Evolutionary conservation across 108 stramenopile genomes (phyloP), one percentile per base, ranked within the genome.

Genomic region (Phaeodactylum tricornutum): DNA sequence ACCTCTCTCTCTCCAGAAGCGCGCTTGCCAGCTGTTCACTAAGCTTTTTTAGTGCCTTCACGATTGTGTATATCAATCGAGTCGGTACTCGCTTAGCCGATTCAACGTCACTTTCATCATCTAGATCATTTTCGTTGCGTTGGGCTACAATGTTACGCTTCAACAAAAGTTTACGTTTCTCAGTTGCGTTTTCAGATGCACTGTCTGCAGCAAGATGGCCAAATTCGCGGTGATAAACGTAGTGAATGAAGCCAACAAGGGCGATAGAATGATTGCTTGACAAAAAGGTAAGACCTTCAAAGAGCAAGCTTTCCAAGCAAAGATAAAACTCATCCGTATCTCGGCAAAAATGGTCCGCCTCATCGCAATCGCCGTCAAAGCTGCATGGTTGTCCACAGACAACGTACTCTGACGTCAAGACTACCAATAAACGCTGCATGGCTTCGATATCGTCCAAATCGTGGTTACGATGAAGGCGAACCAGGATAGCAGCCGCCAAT

Each of bases 341-440:
- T 30, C 58, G 46, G 24, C 53, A 51, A n/a, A n/a, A 16, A 9
- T 37, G 21, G 20, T 47, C 31, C n/a, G 16, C 16, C 16, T 38
- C 38, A 6, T 36, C 55, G 39, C 35, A 26, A 29, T 57, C 50
- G 29, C 66, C 60, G 20, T 67, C 70, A 39, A n/a, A n/a, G n/a
- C n/a, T n/a, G n/a, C n/a, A n/a, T n/a, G n/a, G n/a, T n/a, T n/a
- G n/a, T n/a, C 42, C 39, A 53, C 75, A 76, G 16, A 38, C 21
- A 24, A 62, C 51, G 39, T 51, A 66, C 55, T 72, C 75, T 2
- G 55, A 66, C 4, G 45, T 55, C 24, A 72, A 26, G 12, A 71
- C 44, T 6, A 39, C n/a, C 22, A 72, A 45, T 15, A 76, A 27
- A 2, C 50, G 61, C 45, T 57, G 57, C 1, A 72, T 64, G 23